phyloP scores from a whole-genome alignment of 768 basidiomycete species.

The Pleurotus tuber-regium region DNA sequence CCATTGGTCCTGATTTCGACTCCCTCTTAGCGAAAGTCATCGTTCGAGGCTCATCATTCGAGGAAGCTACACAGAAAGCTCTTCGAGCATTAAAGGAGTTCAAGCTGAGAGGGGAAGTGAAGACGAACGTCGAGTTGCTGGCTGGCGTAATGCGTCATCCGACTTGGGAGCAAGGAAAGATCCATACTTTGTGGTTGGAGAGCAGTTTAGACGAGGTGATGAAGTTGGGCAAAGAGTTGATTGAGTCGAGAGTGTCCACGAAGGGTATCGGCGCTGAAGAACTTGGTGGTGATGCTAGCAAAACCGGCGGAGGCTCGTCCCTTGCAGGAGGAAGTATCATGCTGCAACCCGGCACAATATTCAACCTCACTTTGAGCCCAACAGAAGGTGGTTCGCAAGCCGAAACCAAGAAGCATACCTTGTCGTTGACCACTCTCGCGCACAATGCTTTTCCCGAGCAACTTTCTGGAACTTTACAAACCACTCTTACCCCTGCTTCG shows the following conservation, averaged over 20 bases:
- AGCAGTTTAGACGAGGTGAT: constrained; percentile 23
- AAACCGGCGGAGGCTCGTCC: neutral
- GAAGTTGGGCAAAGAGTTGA: constrained; percentile 15
- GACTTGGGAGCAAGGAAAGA: constrained; percentile 26
- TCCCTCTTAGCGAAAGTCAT: constrained; percentile 85
- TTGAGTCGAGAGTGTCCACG: neutral
- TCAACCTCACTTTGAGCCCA: constrained; percentile 28
- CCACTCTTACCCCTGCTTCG: constrained; percentile 27
- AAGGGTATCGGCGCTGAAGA: neutral
- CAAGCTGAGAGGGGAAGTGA: constrained; percentile 58
- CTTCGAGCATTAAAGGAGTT: constrained; percentile 80
- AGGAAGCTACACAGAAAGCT: constrained; percentile 82
- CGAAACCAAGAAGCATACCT: constrained; percentile 24
- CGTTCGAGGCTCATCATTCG: constrained; percentile 76
- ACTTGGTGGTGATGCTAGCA: neutral
- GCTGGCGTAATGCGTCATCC: constrained; percentile 28
- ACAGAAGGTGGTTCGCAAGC: neutral
- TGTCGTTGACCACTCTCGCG: constrained; percentile 29
- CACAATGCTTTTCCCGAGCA: constrained; percentile 34
- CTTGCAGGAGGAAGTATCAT: constrained; percentile 12
- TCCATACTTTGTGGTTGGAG: constrained; percentile 39
- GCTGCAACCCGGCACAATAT: constrained; percentile 34
- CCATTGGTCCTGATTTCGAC: constrained; percentile 75
- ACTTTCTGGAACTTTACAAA: constrained; percentile 32
- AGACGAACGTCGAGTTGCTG: constrained; percentile 31